Percentiles rank a stretch among this genome's conserved stretches.
Conservation (phyloP, 306 rosid species). For the Crotalaria pallida region DNA sequence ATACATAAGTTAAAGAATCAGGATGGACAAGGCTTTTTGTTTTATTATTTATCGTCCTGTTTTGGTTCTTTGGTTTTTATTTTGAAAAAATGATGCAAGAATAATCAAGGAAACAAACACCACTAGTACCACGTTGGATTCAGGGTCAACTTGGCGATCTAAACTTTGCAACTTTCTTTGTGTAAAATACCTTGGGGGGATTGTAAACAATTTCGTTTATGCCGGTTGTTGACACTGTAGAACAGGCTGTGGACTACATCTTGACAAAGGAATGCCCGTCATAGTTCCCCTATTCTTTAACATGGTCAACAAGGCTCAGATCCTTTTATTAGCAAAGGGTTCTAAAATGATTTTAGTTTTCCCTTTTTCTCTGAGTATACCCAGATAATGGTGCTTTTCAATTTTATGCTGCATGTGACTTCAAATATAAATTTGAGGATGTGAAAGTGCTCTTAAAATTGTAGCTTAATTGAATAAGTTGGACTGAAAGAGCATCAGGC, state of each 20-base stretch:
- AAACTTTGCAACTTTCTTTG: background rate
- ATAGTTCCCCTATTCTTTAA: slow-evolving; percentile 3
- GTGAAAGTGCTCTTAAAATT: no score
- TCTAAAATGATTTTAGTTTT: no score
- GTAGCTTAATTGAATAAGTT: no score
- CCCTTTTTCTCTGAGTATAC: no score
- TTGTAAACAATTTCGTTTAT: slow-evolving; percentile 16
- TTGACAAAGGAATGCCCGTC: slow-evolving; percentile 40
- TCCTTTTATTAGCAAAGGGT: slow-evolving; percentile 4
- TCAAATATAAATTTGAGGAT: no score
- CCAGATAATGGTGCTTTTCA: no score
- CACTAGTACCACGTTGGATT: background rate
- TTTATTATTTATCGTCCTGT: background rate
- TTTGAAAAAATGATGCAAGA: no score
- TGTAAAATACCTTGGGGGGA: background rate
- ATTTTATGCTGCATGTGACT: no score
- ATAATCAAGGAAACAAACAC: no score
- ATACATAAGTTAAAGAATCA: background rate
- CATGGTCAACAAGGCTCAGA: slow-evolving; percentile 7
- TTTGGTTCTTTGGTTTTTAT: no score
- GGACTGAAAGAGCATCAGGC: no score
- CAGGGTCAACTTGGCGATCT: background rate
- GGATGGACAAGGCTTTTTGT: no score
- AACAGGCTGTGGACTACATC: slow-evolving; percentile 62
- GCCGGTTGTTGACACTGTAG: slow-evolving; percentile 73